Percentiles rank a stretch among this genome's conserved stretches.
These are phyloP conservation scores for Cladophialophora psammophila DNA, from an alignment of 2,329 filamentous ascomycete genomes.

Conservation along the genomic window DNA sequence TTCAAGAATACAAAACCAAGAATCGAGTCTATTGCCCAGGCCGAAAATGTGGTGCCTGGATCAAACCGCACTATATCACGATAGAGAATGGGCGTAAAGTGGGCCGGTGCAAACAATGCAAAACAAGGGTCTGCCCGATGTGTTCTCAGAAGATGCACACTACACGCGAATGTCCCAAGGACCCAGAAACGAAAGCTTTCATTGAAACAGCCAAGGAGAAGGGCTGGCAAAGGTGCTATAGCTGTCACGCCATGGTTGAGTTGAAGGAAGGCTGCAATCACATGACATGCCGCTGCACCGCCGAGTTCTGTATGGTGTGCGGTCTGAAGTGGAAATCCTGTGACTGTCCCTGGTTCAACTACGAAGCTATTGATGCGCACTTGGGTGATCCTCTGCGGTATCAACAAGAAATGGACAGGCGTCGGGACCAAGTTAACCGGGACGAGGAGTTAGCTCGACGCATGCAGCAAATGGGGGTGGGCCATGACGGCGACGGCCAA, in stretches of 20 bases:
- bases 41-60: slow-evolving; percentile 77
- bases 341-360: slow-evolving; percentile 81
- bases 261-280: slow-evolving; percentile 85
- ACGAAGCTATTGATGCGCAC: slow-evolving; percentile 61
- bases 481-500: slow-evolving; percentile 33
- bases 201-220: slow-evolving; percentile 72
- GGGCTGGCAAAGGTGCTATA: slow-evolving; percentile 81
- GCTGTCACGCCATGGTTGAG: slow-evolving; percentile 78
- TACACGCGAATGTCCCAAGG: slow-evolving; percentile 70
- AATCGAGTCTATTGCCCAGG: slow-evolving; percentile 81
- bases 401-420: slow-evolving; percentile 58
- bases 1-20: slow-evolving; percentile 74
- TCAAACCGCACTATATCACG: slow-evolving; percentile 73
- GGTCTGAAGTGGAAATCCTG: slow-evolving; percentile 83
- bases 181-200: slow-evolving; percentile 48
- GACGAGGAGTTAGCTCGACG: slow-evolving; percentile 61
- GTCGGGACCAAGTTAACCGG: slow-evolving; percentile 57
- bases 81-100: slow-evolving; percentile 66
- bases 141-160: slow-evolving; percentile 80
- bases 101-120: slow-evolving; percentile 74
- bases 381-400: slow-evolving; percentile 51
- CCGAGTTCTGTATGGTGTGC: slow-evolving; percentile 88
- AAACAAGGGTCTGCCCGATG: slow-evolving; percentile 73
- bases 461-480: slow-evolving; percentile 56
- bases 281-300: slow-evolving; percentile 84